Evolutionary conservation across 768 basidiomycete species (phyloP), one percentile per base, ranked within the genome.

Genomic region (Epithele typhae): DNA sequence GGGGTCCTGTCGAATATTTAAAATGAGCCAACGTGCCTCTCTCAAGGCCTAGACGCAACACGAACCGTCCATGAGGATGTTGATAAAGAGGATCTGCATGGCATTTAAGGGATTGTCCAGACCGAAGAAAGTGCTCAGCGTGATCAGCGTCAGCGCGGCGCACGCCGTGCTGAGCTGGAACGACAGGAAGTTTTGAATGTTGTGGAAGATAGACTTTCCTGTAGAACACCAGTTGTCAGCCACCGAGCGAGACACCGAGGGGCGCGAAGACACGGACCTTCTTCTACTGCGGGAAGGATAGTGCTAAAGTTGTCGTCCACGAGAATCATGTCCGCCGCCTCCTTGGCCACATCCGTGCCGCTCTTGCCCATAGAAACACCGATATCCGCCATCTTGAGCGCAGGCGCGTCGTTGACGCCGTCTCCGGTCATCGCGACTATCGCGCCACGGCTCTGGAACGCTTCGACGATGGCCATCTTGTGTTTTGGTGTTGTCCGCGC

Each of bases 31-130:
- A 7, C 35, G 18, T 9, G n/a, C 6, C 6, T n/a, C 6, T 36
- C 12, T 6, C 7, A 36, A 7, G 14, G 27, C 14, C 35, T 36
- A 36, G 35, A 14, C 35, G 27, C 12, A 36, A 27, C 15, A 65
- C 76, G 25, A 46, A 86, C 92, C 93, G 54, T 98, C 95, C 94
- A 98, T 98, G 39, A 98, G 78, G 62, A 97, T 96, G 68, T 98
- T 97, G 60, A 97, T 97, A 63, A 96, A 98, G n/a, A 98, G 69
- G 58, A 98, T 98, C 65, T 98, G 93, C 93, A 97, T 97, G 3
- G 94, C 85, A 59, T 98, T 98, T 52, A 98, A 75, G 3, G 94
- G 94, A 59, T 95, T 97, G 58, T 82, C 84, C 25, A 96, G 73
- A 12, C 87, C 82, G 57, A 98, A 81, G 64, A 93, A 75, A 18